These are phyloP conservation scores for Raddia distichophylla DNA, from an alignment of 176 grass and related monocot genomes.

Conservation along the genomic window DNA sequence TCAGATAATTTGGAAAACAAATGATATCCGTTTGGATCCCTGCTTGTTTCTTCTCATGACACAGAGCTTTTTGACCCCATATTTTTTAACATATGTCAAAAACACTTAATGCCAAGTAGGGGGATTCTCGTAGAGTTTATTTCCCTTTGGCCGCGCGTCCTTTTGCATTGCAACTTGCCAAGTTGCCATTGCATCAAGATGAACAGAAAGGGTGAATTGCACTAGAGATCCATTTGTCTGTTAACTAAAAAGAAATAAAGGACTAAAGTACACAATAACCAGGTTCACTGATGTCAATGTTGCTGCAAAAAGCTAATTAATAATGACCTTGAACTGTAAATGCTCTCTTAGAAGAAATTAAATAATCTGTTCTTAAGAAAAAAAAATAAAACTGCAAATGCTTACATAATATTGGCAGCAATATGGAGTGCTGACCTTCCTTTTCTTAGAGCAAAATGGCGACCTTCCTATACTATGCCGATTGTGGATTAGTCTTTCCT, in stretches of 20 bases:
- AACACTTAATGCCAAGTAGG: background rate
- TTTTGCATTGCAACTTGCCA: conserved; percentile 9
- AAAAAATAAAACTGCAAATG: background rate
- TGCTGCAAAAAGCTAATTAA: background rate
- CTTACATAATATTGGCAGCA: background rate
- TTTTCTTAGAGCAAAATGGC: no score
- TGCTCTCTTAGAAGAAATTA: no score
- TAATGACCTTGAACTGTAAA: background rate
- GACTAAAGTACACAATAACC: conserved; percentile 12
- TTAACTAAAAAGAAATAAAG: conserved; percentile 17
- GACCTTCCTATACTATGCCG: background rate
- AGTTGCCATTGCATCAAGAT: conserved; percentile 4
- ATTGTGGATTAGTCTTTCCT: background rate
- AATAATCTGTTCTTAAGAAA: no score
- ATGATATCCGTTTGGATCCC: no score
- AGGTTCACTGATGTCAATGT: conserved; percentile 17
- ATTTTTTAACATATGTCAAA: background rate
- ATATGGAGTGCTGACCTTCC: no score
- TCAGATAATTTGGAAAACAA: no score
- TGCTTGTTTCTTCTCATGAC: no score
- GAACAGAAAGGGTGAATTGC: background rate
- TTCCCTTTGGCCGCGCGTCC: background rate
- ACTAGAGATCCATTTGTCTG: background rate
- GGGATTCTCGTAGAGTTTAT: background rate
- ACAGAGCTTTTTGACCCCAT: no score